Conservation (phyloP, 2,329 filamentous ascomycete genomes). For the Byssothecium circinans region DNA sequence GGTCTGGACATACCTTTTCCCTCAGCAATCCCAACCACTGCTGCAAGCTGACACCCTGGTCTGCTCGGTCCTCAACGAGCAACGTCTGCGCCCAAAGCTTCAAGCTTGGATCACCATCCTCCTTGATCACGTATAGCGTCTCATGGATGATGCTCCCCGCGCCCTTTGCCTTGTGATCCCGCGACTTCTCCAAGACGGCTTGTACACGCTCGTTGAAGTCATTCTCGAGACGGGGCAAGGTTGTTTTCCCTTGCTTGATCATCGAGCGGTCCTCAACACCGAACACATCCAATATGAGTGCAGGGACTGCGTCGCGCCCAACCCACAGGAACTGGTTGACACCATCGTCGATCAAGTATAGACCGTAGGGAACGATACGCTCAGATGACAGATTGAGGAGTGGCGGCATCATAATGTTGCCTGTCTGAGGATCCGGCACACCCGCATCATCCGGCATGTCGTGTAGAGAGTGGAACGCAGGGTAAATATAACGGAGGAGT, state of each 20-base stretch:
- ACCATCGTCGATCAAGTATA: conserved; percentile 96
- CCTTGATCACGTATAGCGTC: conserved; percentile 88
- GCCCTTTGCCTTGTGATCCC: conserved; percentile 81
- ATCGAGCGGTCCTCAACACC: conserved; percentile 80
- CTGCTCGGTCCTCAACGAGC: conserved; percentile 90
- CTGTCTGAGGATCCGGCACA: conserved; percentile 79
- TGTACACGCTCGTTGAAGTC: conserved; percentile 84
- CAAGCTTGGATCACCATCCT: conserved; percentile 93
- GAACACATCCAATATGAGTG: conserved; percentile 87
- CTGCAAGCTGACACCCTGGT: conserved; percentile 87
- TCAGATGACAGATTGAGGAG: conserved; percentile 85
- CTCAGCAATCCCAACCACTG: conserved; percentile 91
- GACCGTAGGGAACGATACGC: conserved; percentile 80
- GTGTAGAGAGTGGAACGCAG: conserved; percentile 40
- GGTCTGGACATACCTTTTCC: conserved; percentile 75
- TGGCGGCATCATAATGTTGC: conserved; percentile 85
- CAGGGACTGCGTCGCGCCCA: conserved; percentile 87
- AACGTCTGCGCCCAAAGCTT: conserved; percentile 97
- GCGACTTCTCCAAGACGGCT: conserved; percentile 87
- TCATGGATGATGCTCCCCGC: conserved; percentile 93
- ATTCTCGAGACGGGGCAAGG: conserved; percentile 83
- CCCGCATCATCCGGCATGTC: conserved; percentile 97
- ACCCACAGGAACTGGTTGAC: conserved; percentile 98
- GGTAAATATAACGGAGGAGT: conserved; percentile 83
- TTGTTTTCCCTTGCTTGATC: conserved; percentile 87